Base-by-base conservation (phyloP, 495 filamentous ascomycete genomes). In the Cladorrhinum samala region DNA sequence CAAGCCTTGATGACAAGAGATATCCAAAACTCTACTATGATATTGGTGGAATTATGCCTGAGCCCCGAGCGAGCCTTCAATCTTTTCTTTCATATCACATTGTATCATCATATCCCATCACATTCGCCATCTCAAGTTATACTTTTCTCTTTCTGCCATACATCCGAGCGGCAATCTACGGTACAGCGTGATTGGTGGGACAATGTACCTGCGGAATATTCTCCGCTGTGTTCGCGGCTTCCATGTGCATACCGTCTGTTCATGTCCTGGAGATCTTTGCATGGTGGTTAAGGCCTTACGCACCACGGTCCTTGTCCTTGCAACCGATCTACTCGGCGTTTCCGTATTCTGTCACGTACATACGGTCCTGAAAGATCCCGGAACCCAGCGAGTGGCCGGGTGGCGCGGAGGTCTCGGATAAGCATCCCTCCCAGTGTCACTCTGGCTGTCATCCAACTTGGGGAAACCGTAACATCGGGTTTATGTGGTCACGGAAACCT, bases 331-430 rank as follows among this genome's bases (percentile, higher is more conserved):
- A 8, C 45, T 47, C 24, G 11, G 2, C 8, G 13, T 20, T 40
- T 56, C 47, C 47, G 18, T 39, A 39, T 56, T 50, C 41, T 49
- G 19, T 30, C 41, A 40, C 41, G 40, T 50, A 23, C 53, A 50
- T 51, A 50, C 53, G 48, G 47, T 27, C 46, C 14, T 9, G 4
- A 20, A 25, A 50, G 21, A 45, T 50, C 47, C 47, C 53, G 53
- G 39, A 38, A n/a, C 19, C 24, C 45, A 24, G 24, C 24, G 24
- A 25, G 24, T 30, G 11, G 18, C 24, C 45, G 45, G 45, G 45
- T 47, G 45, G 45, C 25, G 45, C 45, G 45, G 45, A 47, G 45
- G 45, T 30, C 45, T 11, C 27, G 6, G 27, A 33, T 11, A 11
- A 33, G 27, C 27, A 5, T 6, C 11, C 6, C 5, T 33, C 5